Percentiles rank a stretch among this genome's conserved stretches.
Evolutionary conservation across 2,329 filamentous ascomycete genomes (phyloP).

Genomic region (Hymenotorrendiella dingleyae): DNA sequence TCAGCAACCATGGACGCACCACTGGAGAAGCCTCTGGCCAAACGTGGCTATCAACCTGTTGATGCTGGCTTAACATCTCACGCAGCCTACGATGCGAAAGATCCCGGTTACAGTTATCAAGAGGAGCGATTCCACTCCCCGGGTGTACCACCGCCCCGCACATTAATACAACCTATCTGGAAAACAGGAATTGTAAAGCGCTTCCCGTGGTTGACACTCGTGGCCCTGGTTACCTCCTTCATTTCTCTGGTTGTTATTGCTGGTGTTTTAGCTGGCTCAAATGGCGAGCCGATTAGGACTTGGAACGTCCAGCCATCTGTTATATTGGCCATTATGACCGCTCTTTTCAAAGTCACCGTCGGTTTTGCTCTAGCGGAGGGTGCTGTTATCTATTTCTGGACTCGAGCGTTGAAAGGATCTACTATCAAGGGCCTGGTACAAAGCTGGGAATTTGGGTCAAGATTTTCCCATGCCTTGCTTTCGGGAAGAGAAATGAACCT

Average conservation of each 20-base stretch:
- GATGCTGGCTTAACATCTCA: no score
- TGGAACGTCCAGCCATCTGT: constrained; percentile 12
- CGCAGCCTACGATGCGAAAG: no score
- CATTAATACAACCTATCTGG: no score
- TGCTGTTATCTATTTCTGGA: constrained; percentile 12
- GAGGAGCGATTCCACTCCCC: no score
- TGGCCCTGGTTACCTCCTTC: background rate
- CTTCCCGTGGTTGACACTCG: constrained; percentile 1
- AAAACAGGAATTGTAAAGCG: background rate
- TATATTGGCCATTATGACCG: constrained; percentile 10
- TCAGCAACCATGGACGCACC: no score
- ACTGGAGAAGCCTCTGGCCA: no score
- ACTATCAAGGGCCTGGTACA: constrained; percentile 7
- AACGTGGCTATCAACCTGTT: no score
- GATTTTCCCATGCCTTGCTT: constrained; percentile 10
- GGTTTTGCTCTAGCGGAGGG: constrained; percentile 10
- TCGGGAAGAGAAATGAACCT: constrained; percentile 12
- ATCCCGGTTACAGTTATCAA: no score
- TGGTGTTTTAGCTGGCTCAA: constrained; percentile 8
- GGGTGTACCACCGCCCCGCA: no score
- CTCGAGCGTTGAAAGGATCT: constrained; percentile 9
- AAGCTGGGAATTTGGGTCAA: constrained; percentile 8
- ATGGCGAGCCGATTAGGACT: constrained; percentile 3
- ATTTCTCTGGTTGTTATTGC: constrained; percentile 3
- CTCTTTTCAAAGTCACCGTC: constrained; percentile 7